phyloP scores from a whole-genome alignment of 2,329 filamentous ascomycete genomes.

The Pestalotiopsis sp. region DNA sequence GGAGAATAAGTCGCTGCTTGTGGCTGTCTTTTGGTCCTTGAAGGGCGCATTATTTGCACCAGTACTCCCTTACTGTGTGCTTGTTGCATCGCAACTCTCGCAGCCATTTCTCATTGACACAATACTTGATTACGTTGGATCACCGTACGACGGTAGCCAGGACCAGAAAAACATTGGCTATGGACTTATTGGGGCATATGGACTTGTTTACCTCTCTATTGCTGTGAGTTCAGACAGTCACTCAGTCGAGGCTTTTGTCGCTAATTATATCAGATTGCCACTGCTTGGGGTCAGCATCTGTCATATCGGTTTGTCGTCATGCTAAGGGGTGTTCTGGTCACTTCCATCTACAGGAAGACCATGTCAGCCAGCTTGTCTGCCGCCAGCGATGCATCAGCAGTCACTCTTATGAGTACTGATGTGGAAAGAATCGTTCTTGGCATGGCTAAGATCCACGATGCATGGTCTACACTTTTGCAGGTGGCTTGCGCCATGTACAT shows the following conservation, averaged over 20 bases:
- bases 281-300: conserved; percentile 32
- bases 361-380: conserved; percentile 26
- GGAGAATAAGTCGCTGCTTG: not conserved
- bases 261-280: conserved; percentile 17
- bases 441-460: conserved; percentile 10
- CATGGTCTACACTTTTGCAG: conserved; percentile 11
- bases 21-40: conserved; percentile 10
- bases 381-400: conserved; percentile 26
- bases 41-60: conserved; percentile 13
- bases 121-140: conserved; percentile 14
- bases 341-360: conserved; percentile 34
- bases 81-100: conserved; percentile 28
- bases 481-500: conserved; percentile 15
- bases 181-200: conserved; percentile 34
- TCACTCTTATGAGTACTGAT: conserved; percentile 13
- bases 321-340: conserved; percentile 29
- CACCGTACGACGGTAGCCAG: conserved; percentile 6
- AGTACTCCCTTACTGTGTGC: conserved; percentile 25
- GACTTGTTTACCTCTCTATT: conserved; percentile 31
- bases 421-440: conserved; percentile 14
- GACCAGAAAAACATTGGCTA: conserved; percentile 25
- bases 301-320: conserved; percentile 33
- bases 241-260: not conserved
- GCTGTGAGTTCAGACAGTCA: conserved; percentile 15
- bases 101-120: conserved; percentile 32